Base-by-base conservation (phyloP, 495 filamentous ascomycete species). In the Jackrogersella minutella region DNA sequence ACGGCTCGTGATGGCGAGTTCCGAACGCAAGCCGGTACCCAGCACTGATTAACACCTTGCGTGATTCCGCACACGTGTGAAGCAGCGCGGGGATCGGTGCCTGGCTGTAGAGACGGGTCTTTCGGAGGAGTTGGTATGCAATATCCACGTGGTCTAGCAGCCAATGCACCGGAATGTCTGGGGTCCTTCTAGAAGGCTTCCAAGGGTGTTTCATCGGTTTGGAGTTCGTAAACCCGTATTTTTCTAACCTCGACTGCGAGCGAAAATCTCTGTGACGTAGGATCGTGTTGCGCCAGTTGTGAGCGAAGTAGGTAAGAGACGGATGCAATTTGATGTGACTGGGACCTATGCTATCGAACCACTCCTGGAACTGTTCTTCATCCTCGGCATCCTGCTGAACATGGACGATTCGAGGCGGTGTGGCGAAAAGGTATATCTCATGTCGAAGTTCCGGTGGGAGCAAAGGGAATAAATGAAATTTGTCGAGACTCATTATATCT, bases 21-120 rank as follows among this genome's bases (percentile, higher is more conserved):
- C 55, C 49, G 14, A 70, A 70, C 3, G 63, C 57, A 30, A 70
- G 62, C 31, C 54, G 62, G 22, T 70, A 70, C 4, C 67, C 67
- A 17, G 36, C 13, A 3, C 11, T n/a, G 14, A 70, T 53, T 6
- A 70, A 33, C 28, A 54, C 30, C 7, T 4, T 19, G 14, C 67
- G 67, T 19, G 67, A 70, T 33, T 70, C 67, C 13, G 5, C 11
- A 9, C 62, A 66, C 0, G 67, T 70, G 17, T 70, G 67, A 1
- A 70, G 57, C 3, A 70, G 63, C 36, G 57, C 17, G 3, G 67
- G 67, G 21, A 70, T 58, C 11, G 63, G 67, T 4, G 62, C 67
- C 33, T 22, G n/a, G 36, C 67, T 70, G 37, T 37, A 62, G 10
- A 70, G 14, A 10, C 13, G n/a, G 16, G 8, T 36, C 24, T 58